Evolutionary conservation across 2,329 filamentous ascomycete species (phyloP), one percentile per base, ranked within the genome.

Genomic region (Calonectria fujianensis): DNA sequence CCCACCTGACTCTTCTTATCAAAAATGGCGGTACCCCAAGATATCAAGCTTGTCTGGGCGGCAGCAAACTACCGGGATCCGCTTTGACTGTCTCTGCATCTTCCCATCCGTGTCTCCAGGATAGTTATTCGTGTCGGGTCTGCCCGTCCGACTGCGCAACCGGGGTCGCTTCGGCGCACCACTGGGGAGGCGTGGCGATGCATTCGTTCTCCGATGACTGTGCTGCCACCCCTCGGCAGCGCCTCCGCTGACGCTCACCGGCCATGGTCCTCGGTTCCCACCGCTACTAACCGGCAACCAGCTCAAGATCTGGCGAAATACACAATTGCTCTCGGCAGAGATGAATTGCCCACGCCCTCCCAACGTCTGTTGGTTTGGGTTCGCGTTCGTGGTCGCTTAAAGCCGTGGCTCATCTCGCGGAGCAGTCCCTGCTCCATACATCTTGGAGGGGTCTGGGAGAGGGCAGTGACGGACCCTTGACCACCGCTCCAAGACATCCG

Each of bases 101-200:
- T 35, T 57, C 11, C 32, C n/a, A 59, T 61, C 63, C 69, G 67
- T 77, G 66, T 74, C 61, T 68, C 54, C 31, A 69, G 54, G 57
- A 73, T 59, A 70, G 37, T 39, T 24, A 59, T 57, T 65, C 68
- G 63, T 70, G 71, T 71, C 74, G 72, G 75, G 66, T 72, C 74
- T 63, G 64, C 69, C 76, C 72, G 72, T 59, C 67, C 57, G 66
- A 70, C 61, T 72, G 68, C 67, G 59, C 69, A 66, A 45, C 67
- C 65, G 65, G 67, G 54, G 67, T 52, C 39, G 35, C 52, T 52
- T 52, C 48, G 72, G 41, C 59, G 61, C 61, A 69, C 68, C 51
- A 29, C 39, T 70, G 57, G 50, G 64, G 37, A 74, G 73, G 48
- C 50, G 64, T 66, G 57, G 51, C 39, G 32, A 68, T 67, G 70